phyloP scores from a whole-genome alignment of 73 alveolate species.

The Breviolum minutum region DNA sequence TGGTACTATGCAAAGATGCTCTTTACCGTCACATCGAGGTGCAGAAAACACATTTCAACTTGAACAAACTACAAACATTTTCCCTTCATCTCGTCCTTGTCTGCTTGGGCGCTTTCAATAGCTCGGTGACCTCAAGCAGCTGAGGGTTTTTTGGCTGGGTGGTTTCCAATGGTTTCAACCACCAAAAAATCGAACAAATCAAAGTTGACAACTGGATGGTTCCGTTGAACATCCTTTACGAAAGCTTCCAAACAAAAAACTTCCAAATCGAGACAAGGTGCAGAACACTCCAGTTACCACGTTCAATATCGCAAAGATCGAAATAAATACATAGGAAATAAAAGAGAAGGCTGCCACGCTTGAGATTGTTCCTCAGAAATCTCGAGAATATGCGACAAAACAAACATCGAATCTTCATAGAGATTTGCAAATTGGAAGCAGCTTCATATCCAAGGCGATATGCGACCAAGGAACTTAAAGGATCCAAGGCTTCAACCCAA shows the following conservation, averaged over 20 bases:
- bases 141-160: neutral
- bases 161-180: neutral
- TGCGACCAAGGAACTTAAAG: neutral
- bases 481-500: slow-evolving; percentile 30
- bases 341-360: neutral
- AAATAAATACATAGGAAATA: neutral
- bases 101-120: slow-evolving; percentile 73
- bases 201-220: neutral
- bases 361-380: neutral
- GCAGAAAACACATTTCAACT: no score
- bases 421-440: neutral
- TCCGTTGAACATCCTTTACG: no score
- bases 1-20: no score
- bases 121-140: neutral
- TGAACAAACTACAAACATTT: neutral
- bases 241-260: neutral
- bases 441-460: no score
- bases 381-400: no score
- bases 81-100: slow-evolving; percentile 26
- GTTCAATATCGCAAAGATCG: slow-evolving; percentile 1
- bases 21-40: no score
- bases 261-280: neutral
- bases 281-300: neutral
- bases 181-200: neutral
- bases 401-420: neutral